Conservation (phyloP, 176 grass and related monocot species). For the Musa itinerans region DNA sequence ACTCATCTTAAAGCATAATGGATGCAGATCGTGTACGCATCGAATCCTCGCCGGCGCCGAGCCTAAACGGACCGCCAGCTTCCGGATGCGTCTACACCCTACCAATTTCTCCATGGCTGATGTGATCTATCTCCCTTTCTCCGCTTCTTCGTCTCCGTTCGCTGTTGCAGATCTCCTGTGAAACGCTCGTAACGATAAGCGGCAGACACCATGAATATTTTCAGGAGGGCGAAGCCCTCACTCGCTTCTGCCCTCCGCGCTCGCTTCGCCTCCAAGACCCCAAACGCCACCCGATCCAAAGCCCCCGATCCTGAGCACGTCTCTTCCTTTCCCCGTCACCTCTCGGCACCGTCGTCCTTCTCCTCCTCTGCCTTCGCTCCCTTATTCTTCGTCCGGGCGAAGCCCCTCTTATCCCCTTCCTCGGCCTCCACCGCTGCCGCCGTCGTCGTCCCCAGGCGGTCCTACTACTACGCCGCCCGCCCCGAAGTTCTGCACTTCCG, state of each 20-base stretch:
- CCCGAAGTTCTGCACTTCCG: constrained; percentile 65
- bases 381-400: constrained; percentile 29
- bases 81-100: too few species aligned
- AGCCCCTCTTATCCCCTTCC: constrained; percentile 20
- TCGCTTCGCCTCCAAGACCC: constrained; percentile 6
- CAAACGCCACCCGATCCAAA: background rate
- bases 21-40: too few species aligned
- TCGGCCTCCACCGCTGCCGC: background rate
- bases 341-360: background rate
- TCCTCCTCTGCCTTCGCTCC: background rate
- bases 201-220: constrained; percentile 25
- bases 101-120: too few species aligned
- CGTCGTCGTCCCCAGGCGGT: constrained; percentile 6
- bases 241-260: constrained; percentile 23
- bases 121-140: background rate
- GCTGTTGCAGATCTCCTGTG: too few species aligned
- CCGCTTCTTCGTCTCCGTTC: background rate
- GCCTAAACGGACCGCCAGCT: too few species aligned
- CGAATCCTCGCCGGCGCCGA: too few species aligned
- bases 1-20: too few species aligned
- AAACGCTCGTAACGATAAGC: background rate
- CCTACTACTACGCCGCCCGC: constrained; percentile 33
- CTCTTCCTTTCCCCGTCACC: constrained; percentile 10
- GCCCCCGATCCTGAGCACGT: background rate
- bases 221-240: constrained; percentile 19